Base-by-base conservation (phyloP, 1,284 basidiomycete genomes). In the Hemileia vastatrix region DNA sequence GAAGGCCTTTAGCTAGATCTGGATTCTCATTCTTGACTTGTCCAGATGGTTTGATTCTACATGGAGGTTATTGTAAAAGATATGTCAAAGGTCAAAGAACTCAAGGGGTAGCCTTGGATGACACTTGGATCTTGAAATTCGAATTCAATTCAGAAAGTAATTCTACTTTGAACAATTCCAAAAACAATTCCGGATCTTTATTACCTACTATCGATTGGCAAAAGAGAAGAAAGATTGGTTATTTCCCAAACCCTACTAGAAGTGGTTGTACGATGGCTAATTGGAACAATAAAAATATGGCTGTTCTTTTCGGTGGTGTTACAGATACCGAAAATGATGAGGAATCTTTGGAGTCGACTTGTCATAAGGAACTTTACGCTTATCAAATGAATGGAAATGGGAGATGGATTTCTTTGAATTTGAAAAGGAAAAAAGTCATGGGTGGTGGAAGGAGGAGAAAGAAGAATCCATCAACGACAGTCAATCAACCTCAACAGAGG, bases 1-100 rank as follows among this genome's bases (percentile, higher is more conserved):
- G n/a, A n/a, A n/a, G n/a, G n/a, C n/a, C n/a, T n/a, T n/a, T n/a
- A n/a, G n/a, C 58, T 53, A 50, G 58, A 8, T 70, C 68, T 65
- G 90, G 90, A 0, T 94, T 93, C 75, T 93, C 90, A 0, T 88
- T 95, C 72, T 78, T 96, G 1, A 79, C 91, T 0, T 83, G 82
- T 1, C 72, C 84, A 0, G 90, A 95, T 6, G 91, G 92, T 0
- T 83, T 93, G 4, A 75, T 94, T 2, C 74, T 96, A 6, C 84
- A 93, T 70, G 92, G 58, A 9, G 92, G 92, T 0, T 96, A 95
- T 75, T 89, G 87, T 72, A 95, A 95, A 73, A 88, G 90, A 74
- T 95, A 94, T 69, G 78, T 80, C 72, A 90, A 90, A 0, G 90
- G 91, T 71, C 81, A 36, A 11, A 65, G 88, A 2, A 85, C 88